Percentiles rank a stretch among this genome's conserved stretches.
Conservation (phyloP, 805 yeast species). For the Saturnispora sekii region DNA sequence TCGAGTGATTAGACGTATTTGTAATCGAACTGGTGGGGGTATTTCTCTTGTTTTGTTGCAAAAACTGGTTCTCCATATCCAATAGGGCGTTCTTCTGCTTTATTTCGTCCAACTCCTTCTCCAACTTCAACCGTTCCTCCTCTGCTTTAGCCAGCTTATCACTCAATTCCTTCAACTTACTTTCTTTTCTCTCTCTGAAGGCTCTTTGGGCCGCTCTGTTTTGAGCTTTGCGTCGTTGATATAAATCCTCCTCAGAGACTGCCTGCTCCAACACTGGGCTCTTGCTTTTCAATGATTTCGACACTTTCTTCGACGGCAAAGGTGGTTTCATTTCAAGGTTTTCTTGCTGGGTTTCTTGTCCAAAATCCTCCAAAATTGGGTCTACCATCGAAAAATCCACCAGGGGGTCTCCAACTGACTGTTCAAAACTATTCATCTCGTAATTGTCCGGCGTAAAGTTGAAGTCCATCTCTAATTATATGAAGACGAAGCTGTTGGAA, state of each 20-base stretch:
- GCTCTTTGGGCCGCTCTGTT: slow-evolving; percentile 86
- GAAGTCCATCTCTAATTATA: not conserved
- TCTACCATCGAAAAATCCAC: too few relatives aligned
- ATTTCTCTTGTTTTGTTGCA: slow-evolving; percentile 20
- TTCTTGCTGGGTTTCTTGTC: not conserved
- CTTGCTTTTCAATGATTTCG: not conserved
- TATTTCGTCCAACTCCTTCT: slow-evolving; percentile 33
- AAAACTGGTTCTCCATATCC: slow-evolving; percentile 51
- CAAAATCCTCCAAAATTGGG: not conserved
- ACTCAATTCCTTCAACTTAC: slow-evolving; percentile 58
- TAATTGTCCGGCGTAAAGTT: not conserved
- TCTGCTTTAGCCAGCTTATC: slow-evolving; percentile 48
- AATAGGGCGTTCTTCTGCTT: slow-evolving; percentile 47
- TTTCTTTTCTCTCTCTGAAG: slow-evolving; percentile 73
- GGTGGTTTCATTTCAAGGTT: not conserved
- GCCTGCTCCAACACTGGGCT: not conserved
- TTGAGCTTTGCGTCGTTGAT: slow-evolving; percentile 59
- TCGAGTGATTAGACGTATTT: not conserved
- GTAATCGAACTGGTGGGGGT: not conserved
- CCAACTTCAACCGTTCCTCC: slow-evolving; percentile 31
- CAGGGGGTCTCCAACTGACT: not conserved
- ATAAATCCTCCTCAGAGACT: slow-evolving; percentile 31
- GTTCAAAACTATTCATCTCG: not conserved
- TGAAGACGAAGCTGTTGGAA: not conserved
- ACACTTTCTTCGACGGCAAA: slow-evolving; percentile 2